Base-by-base conservation (phyloP, 2,329 filamentous ascomycete species). In the Ophiocordyceps australis region DNA sequence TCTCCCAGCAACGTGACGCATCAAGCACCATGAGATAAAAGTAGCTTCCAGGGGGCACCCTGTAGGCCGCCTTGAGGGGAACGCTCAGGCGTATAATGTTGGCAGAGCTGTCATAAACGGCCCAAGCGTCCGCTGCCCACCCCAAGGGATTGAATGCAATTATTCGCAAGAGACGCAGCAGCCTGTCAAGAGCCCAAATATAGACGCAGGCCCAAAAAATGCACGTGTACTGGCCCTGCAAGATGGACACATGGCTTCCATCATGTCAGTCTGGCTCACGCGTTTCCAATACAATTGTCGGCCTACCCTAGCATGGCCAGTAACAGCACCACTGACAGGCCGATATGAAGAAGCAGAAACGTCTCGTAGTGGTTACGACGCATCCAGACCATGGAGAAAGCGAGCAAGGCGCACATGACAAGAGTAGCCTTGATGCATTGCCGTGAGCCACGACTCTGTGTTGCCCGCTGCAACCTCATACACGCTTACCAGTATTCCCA, bases 341-440 rank as follows among this genome's bases (percentile, higher is more conserved):
- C 41, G 6, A 70, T 65, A 30, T 72, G 61, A 1, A 59, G 23
- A 9, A 58, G 31, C 5, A 65, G 40, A 30, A 65, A 65, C 0
- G 50, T 14, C 32, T 68, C 62, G 32, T 68, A 74, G n/a, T 54
- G 51, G 8, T 53, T 53, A 6, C 57, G 52, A 0, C 65, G 54
- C 12, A 69, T 45, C 39, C 54, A 61, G 32, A 60, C 62, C 1
- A 63, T 43, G 0, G 66, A 70, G 17, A 60, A 51, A 0, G 42
- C 43, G 0, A 65, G 29, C 0, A 62, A 37, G 0, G 55, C 37
- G 14, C 53, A 57, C 63, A 62, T 60, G 21, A 46, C 28, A 2
- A 58, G 35, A 0, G 49, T 58, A 1, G 57, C 57, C 49, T 57
- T 4, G n/a, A n/a, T n/a, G n/a, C n/a, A n/a, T n/a, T n/a, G n/a